Evolutionary conservation across 164 flowering plant genomes (phyloP).

Genomic region (Annona squamosa): DNA sequence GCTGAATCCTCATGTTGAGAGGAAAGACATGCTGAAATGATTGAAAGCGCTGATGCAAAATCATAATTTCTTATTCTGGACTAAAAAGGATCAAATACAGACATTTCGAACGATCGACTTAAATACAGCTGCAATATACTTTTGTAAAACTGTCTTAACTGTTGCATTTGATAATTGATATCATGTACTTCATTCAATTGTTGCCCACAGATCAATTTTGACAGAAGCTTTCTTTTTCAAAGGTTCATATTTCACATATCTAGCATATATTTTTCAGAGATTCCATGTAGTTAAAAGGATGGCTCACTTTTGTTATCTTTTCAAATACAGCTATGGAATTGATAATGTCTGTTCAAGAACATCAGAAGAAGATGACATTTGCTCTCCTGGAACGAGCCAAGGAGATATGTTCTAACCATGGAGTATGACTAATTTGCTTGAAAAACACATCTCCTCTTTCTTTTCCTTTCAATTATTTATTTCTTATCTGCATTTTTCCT

Average conservation of each 20-base stretch:
- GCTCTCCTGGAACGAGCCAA: slow-evolving; percentile 48
- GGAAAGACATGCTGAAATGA: neutral
- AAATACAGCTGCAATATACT: neutral
- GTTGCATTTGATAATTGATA: neutral
- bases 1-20: neutral
- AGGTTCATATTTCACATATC: too few relatives aligned
- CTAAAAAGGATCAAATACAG: neutral
- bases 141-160: neutral
- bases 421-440: slow-evolving; percentile 29
- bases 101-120: neutral
- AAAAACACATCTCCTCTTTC: too few relatives aligned
- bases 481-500: neutral
- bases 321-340: slow-evolving; percentile 40
- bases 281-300: neutral
- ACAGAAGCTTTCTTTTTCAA: neutral
- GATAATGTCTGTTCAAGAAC: slow-evolving; percentile 32
- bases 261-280: too few relatives aligned
- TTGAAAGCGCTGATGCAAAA: neutral
- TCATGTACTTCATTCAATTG: neutral
- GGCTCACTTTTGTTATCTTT: neutral
- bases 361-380: slow-evolving; percentile 29
- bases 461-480: neutral
- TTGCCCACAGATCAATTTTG: neutral
- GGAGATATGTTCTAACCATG: slow-evolving; percentile 33
- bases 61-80: neutral